A percentile compares a stretch with the other conserved stretches of the same genome.
Evolutionary conservation across 2,329 filamentous ascomycete species (phyloP).

Genomic region (Dothistroma pini): DNA sequence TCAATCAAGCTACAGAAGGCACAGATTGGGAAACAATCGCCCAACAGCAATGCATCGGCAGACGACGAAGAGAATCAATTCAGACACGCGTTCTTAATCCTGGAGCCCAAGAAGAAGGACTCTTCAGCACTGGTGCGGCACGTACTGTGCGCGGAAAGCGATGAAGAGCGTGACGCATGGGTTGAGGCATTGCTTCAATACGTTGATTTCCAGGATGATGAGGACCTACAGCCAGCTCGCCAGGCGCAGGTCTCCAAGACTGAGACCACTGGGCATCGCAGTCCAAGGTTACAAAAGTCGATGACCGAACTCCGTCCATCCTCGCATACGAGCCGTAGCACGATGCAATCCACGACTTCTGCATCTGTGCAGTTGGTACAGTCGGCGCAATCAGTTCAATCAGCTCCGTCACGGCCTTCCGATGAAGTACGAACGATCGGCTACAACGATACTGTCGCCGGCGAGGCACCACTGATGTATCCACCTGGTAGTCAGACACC

Average conservation of each 20-base stretch:
- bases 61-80: conserved; percentile 92
- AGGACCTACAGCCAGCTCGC: conserved; percentile 40
- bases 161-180: conserved; percentile 88
- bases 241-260: conserved; percentile 25
- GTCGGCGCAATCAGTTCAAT: neutral
- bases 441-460: conserved; percentile 56
- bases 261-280: conserved; percentile 28
- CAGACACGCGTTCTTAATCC: conserved; percentile 88
- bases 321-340: conserved; percentile 13
- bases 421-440: conserved; percentile 41
- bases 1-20: conserved; percentile 89
- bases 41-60: conserved; percentile 55
- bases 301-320: conserved; percentile 35
- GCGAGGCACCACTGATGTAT: conserved; percentile 55
- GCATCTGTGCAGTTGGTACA: neutral
- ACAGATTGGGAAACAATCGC: conserved; percentile 90
- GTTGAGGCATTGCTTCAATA: conserved; percentile 85
- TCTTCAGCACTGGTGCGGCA: conserved; percentile 83
- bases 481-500: conserved; percentile 31
- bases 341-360: conserved; percentile 1
- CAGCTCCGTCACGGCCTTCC: conserved; percentile 11
- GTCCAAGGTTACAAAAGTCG: conserved; percentile 35
- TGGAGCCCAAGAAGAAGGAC: conserved; percentile 97
- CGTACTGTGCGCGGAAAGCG: conserved; percentile 92
- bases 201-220: conserved; percentile 69